Percentiles rank a stretch among this genome's conserved stretches.
These are phyloP conservation scores for Phytopythium aichiense DNA, from an alignment of 352 stramenopile genomes.

Conservation along the genomic window DNA sequence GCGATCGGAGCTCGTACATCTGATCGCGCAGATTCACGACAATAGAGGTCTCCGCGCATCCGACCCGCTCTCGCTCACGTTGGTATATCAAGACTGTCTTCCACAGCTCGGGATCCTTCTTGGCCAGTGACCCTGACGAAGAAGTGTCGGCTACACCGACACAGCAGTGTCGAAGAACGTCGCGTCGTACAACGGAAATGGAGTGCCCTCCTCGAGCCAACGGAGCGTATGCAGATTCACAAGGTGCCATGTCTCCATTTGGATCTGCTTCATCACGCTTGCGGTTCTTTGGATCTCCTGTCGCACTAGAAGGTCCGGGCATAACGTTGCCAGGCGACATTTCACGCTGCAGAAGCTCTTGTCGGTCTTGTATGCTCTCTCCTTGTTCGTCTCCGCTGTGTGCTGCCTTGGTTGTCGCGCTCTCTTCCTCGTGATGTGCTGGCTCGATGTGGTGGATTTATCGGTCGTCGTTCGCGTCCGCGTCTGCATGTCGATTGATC, in stretches of 20 bases:
- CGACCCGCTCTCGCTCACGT: neutral
- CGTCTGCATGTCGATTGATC: too few species aligned
- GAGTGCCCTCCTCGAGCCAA: neutral
- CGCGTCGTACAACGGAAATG: slow-evolving; percentile 8
- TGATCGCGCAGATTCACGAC: neutral
- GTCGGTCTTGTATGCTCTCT: too few species aligned
- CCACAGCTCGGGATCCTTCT: slow-evolving; percentile 10
- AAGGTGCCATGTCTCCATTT: too few species aligned
- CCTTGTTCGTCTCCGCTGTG: too few species aligned
- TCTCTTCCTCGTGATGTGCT: too few species aligned
- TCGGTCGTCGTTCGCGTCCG: too few species aligned
- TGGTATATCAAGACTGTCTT: slow-evolving; percentile 10
- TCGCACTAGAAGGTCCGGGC: neutral
- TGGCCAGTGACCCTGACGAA: neutral
- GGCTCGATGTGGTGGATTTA: too few species aligned
- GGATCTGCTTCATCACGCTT: neutral
- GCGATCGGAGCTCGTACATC: too few species aligned
- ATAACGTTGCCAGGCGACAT: neutral
- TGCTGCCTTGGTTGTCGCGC: too few species aligned
- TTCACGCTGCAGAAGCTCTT: too few species aligned
- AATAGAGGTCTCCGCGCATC: neutral
- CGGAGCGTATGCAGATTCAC: too few species aligned
- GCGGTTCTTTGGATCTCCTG: neutral
- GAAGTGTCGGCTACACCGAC: slow-evolving; percentile 4
- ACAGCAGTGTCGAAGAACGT: slow-evolving; percentile 14